Percentiles rank a stretch among this genome's conserved stretches.
Evolutionary conservation across 148 eudicot genomes (phyloP).

Genomic region (Spergularia marina): DNA sequence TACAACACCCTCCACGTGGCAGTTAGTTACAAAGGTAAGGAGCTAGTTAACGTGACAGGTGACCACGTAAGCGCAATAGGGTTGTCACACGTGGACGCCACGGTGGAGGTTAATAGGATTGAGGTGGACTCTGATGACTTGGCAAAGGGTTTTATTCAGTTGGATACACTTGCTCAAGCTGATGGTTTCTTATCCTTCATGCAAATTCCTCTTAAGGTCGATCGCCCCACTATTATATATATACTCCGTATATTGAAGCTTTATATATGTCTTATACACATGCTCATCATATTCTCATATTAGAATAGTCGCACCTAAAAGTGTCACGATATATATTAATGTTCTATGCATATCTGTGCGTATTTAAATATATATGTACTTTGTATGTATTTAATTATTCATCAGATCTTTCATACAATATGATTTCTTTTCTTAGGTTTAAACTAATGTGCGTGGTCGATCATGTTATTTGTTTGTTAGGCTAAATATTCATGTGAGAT

Average conservation of each 20-base stretch:
- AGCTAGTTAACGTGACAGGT: conserved; percentile 57
- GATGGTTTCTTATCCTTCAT: conserved; percentile 44
- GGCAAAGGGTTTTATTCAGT: conserved; percentile 49
- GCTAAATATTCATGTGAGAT: conserved; percentile 62
- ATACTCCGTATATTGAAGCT: too few relatives aligned
- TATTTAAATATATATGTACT: too few relatives aligned
- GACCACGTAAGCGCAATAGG: conserved; percentile 49
- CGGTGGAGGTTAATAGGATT: conserved; percentile 40
- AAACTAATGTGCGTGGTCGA: neutral
- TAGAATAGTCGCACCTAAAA: too few relatives aligned
- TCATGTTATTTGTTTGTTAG: conserved; percentile 26
- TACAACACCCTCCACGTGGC: conserved; percentile 38
- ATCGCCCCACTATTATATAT: too few relatives aligned
- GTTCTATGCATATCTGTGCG: too few relatives aligned
- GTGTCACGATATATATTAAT: too few relatives aligned
- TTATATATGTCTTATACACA: too few relatives aligned
- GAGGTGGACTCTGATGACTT: conserved; percentile 50
- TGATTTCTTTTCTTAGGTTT: neutral
- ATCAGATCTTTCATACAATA: too few relatives aligned
- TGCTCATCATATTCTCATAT: too few relatives aligned
- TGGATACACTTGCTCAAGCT: conserved; percentile 53
- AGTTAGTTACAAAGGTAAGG: conserved; percentile 59
- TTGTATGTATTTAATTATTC: too few relatives aligned
- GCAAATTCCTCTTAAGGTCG: conserved; percentile 49
- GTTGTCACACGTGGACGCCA: conserved; percentile 60